Evolutionary conservation across 805 yeast species (phyloP).

Genomic region (Metschnikowia reukaufii): DNA sequence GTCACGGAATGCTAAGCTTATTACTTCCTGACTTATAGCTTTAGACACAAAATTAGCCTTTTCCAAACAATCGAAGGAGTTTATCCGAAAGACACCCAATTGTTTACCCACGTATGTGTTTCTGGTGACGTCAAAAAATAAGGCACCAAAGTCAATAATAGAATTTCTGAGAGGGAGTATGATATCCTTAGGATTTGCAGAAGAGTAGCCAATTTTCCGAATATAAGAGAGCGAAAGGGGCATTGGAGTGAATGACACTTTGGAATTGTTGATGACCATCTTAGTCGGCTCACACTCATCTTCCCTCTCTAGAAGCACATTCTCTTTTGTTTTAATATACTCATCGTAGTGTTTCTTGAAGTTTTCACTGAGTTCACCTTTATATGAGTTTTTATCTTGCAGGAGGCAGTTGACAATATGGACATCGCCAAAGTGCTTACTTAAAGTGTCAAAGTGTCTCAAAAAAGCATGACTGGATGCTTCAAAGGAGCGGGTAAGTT

Average conservation of each 20-base stretch:
- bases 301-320: constrained; percentile 5
- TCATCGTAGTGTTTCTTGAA: constrained; percentile 26
- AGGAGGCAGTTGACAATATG: constrained; percentile 51
- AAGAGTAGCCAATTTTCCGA: constrained; percentile 36
- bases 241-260: constrained; percentile 28
- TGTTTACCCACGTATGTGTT: constrained; percentile 45
- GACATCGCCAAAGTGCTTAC: constrained; percentile 49
- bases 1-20: constrained; percentile 47
- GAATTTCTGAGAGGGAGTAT: constrained; percentile 30
- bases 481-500: constrained; percentile 52
- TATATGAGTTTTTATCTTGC: constrained; percentile 39
- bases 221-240: constrained; percentile 35
- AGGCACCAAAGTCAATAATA: constrained; percentile 47
- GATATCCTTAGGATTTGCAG: constrained; percentile 33
- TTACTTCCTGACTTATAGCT: constrained; percentile 48
- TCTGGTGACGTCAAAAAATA: constrained; percentile 39
- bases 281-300: constrained; percentile 22
- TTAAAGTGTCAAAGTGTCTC: constrained; percentile 49
- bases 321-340: constrained; percentile 11
- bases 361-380: constrained; percentile 45
- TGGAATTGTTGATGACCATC: constrained; percentile 26
- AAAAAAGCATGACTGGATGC: constrained; percentile 53
- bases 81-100: constrained; percentile 50
- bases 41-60: constrained; percentile 51
- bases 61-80: constrained; percentile 49